Evolutionary conservation across 179 eudicot genomes (phyloP).

Genomic region (Kewa caespitosa): DNA sequence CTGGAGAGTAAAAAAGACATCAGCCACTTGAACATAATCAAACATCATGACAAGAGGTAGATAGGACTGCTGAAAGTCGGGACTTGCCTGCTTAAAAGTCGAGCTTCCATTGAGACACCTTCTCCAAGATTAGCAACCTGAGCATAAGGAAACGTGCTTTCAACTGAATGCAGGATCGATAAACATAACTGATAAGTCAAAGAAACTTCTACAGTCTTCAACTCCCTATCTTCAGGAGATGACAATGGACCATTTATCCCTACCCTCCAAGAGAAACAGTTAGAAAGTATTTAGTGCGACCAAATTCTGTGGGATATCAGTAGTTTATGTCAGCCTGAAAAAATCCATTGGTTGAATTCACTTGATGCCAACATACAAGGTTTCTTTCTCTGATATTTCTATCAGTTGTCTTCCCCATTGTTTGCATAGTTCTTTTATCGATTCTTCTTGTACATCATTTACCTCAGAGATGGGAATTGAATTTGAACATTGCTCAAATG

Average conservation of each 20-base stretch:
- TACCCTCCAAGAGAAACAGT: conserved; percentile 1
- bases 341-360: too few species aligned
- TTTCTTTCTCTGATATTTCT: too few species aligned
- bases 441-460: too few species aligned
- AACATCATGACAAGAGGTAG: conserved; percentile 17
- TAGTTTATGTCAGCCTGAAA: too few species aligned
- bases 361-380: not conserved
- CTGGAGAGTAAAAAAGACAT: conserved; percentile 38
- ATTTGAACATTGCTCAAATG: too few species aligned
- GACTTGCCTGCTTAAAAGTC: conserved; percentile 78
- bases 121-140: conserved; percentile 89
- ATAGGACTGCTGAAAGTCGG: conserved; percentile 3
- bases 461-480: too few species aligned
- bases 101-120: conserved; percentile 90
- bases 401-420: too few species aligned
- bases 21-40: conserved; percentile 25
- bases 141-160: conserved; percentile 19
- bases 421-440: too few species aligned
- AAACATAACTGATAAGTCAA: not conserved
- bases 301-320: not conserved
- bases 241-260: too few species aligned
- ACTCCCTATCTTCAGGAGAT: too few species aligned
- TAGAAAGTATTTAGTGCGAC: not conserved
- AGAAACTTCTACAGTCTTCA: not conserved
- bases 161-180: conserved; percentile 6